Base-by-base conservation (phyloP, 306 rosid species). In the Cyclanthera cordifolia region DNA sequence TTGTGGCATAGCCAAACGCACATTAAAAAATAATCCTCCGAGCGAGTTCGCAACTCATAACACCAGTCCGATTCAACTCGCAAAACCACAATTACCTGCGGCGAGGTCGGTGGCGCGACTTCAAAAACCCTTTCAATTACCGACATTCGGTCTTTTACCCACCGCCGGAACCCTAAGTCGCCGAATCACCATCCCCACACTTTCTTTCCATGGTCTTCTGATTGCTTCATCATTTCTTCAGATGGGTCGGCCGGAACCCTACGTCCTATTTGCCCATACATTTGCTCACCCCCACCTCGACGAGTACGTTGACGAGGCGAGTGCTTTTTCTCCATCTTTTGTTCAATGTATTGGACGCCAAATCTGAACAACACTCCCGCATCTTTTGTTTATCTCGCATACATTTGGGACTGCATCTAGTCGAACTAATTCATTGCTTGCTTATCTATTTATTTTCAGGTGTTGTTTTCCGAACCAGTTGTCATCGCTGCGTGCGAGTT, bases 171-270 rank as follows among this genome's bases (percentile, higher is more conserved):
- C 53, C 53, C 32, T 41, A 21, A 30, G 37, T 41, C 30, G 20
- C 14, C 24, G 20, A 65, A 41, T 2, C 21, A 45, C 53, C 20
- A 6, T 14, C 17, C 16, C 56, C 1, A 10, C 13, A 8, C 21
- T 67, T 1, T 16, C 45, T n/a, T 47, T 24, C 45, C 72, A 67
- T 67, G 72, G 27, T 67, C 7, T n/a, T 27, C n/a, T 67, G 45
- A 28, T 10, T 59, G n/a, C 24, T 19, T 47, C 45, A 8, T 30
- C 41, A 47, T 15, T 47, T 46, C 71, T 6, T 25, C 57, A 14
- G 52, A 90, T 90, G 96, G 96, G 99, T 77, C 91, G 96, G 53
- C 96, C 99, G 8, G 99, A 90, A 63, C 99, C 96, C 34, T 90
- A 85, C 72, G 91, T 90, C 19, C 77, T 90, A 77, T 93, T 89